A percentile compares a stretch with the other conserved stretches of the same genome.
Evolutionary conservation across 1,284 basidiomycete genomes (phyloP).

Genomic region (Ceratobasidium sp.): DNA sequence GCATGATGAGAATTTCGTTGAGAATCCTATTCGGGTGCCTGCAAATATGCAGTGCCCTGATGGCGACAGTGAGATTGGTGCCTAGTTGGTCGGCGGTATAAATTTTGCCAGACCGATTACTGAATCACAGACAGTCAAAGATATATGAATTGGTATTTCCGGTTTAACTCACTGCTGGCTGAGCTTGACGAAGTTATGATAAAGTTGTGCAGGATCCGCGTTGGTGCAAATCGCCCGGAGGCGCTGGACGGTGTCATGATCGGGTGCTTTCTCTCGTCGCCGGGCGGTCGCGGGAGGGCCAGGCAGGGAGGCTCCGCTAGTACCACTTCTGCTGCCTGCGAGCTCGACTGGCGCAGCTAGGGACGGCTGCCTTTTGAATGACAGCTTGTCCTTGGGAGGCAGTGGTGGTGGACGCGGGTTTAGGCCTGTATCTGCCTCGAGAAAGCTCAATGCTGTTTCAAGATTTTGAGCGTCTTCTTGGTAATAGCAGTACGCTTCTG

Average conservation of each 20-base stretch:
- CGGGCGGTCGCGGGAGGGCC: conserved; percentile 79
- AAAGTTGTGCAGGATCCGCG: conserved; percentile 95
- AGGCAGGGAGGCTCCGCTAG: conserved; percentile 44
- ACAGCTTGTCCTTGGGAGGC: too few relatives aligned
- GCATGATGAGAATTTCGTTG: conserved; percentile 86
- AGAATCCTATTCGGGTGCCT: conserved; percentile 99
- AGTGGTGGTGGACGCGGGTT: too few relatives aligned
- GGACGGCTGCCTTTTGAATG: too few relatives aligned
- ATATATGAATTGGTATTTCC: neutral
- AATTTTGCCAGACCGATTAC: conserved; percentile 92
- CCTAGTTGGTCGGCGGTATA: conserved; percentile 98
- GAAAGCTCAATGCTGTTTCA: too few relatives aligned
- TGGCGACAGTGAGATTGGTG: conserved; percentile 93
- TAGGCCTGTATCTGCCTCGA: too few relatives aligned
- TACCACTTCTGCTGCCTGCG: conserved; percentile 33
- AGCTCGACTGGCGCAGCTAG: conserved; percentile 63
- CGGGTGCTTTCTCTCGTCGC: conserved; percentile 86
- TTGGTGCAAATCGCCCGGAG: conserved; percentile 96
- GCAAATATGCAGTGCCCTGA: conserved; percentile 99
- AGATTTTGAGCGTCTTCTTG: too few relatives aligned
- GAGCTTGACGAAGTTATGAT: conserved; percentile 94
- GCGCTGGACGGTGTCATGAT: conserved; percentile 91
- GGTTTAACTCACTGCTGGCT: conserved; percentile 87
- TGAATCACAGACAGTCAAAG: conserved; percentile 19
- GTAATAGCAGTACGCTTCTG: too few relatives aligned